Evolutionary conservation across 2,329 filamentous ascomycete genomes (phyloP).

Genomic region (Fusarium sp.): DNA sequence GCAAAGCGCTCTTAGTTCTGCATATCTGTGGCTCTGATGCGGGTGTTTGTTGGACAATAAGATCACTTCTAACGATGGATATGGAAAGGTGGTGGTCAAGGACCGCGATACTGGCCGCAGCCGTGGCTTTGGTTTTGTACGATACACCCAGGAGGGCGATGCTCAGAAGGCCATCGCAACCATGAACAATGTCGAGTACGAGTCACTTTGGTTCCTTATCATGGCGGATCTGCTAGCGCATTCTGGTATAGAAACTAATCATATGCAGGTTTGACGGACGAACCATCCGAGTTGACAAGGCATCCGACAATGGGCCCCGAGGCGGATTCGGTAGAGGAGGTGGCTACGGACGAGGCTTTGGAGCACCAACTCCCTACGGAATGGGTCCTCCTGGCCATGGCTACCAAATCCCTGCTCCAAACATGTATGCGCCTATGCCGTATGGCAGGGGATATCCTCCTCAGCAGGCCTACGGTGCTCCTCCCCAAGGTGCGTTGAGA

Average conservation of each 20-base stretch:
- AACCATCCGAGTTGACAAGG: conserved; percentile 91
- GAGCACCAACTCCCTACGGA: conserved; percentile 55
- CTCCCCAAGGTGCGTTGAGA: conserved; percentile 56
- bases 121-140: conserved; percentile 97
- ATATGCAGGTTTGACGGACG: conserved; percentile 39
- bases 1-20: conserved; percentile 38
- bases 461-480: conserved; percentile 53
- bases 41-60: conserved; percentile 29
- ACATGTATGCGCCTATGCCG: conserved; percentile 54
- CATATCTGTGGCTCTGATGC: conserved; percentile 37
- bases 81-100: conserved; percentile 88
- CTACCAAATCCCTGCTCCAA: conserved; percentile 51
- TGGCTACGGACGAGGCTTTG: conserved; percentile 57
- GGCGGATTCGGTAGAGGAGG: conserved; percentile 57
- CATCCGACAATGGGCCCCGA: conserved; percentile 80
- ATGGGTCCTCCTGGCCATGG: conserved; percentile 54
- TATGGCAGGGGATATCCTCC: conserved; percentile 57
- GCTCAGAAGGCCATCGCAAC: conserved; percentile 80
- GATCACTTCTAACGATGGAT: conserved; percentile 37
- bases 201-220: conserved; percentile 34
- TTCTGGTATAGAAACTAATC: conserved; percentile 26
- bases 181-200: conserved; percentile 94
- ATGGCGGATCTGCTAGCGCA: conserved; percentile 24
- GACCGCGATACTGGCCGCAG: conserved; percentile 96
- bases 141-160: conserved; percentile 81